These are phyloP conservation scores for Dillenia suffruticosa DNA, from an alignment of 164 flowering plant genomes.

Conservation along the genomic window DNA sequence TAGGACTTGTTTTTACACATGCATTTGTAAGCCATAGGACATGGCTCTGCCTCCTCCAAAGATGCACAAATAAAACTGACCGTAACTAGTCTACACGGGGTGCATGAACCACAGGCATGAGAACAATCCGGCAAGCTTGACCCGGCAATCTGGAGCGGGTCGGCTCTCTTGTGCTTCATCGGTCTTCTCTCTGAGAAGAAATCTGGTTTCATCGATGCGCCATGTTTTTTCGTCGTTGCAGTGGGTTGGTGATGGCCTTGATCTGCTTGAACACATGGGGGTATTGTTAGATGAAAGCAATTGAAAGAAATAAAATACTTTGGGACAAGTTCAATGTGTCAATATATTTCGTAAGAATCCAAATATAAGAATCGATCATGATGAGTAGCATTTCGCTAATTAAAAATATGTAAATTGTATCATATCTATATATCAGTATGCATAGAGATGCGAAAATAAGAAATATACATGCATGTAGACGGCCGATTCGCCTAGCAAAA, in stretches of 20 bases:
- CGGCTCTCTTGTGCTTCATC: slow-evolving; percentile 14
- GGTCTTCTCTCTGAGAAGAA: slow-evolving; percentile 16
- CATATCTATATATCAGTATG: neutral
- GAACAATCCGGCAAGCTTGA: slow-evolving; percentile 87
- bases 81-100: slow-evolving; percentile 76
- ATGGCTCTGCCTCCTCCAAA: slow-evolving; percentile 73
- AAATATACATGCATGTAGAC: slow-evolving; percentile 18
- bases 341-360: neutral
- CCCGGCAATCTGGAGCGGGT: slow-evolving; percentile 60
- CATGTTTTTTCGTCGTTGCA: slow-evolving; percentile 1
- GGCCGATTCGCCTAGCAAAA: slow-evolving; percentile 25
- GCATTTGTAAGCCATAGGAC: slow-evolving; percentile 86
- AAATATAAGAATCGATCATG: too few relatives aligned
- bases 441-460: neutral
- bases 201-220: slow-evolving; percentile 6
- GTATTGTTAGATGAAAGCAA: neutral
- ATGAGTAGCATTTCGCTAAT: neutral
- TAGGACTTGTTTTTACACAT: slow-evolving; percentile 76
- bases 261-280: slow-evolving; percentile 14
- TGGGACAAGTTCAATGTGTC: neutral
- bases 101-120: slow-evolving; percentile 88
- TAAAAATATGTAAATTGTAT: neutral
- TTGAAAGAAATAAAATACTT: neutral
- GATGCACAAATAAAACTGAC: slow-evolving; percentile 79
- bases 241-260: slow-evolving; percentile 23